A percentile compares a stretch with the other conserved stretches of the same genome.
Conservation (phyloP, 2,329 filamentous ascomycete species). For the Penicillium nordicum region DNA sequence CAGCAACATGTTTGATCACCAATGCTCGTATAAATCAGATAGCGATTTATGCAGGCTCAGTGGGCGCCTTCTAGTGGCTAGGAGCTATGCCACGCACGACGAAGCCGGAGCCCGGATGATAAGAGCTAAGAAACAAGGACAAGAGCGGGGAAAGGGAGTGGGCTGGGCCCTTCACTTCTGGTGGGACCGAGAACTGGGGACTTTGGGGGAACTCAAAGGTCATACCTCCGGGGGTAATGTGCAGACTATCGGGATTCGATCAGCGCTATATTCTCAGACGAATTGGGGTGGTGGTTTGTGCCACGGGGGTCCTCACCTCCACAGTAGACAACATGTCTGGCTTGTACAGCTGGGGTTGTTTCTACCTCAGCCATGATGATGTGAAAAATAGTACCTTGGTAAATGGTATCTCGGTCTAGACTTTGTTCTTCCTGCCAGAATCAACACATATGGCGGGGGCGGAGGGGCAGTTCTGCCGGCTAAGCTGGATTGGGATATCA, state of each 20-base stretch:
- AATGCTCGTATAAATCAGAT: not conserved
- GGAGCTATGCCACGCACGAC: slow-evolving; percentile 2
- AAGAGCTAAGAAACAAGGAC: not conserved
- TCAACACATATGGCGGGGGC: slow-evolving; percentile 9
- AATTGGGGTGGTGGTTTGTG: not conserved
- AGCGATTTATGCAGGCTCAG: not conserved
- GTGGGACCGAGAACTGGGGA: not conserved
- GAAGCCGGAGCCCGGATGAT: not conserved
- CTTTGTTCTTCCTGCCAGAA: not conserved
- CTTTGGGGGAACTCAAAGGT: not conserved
- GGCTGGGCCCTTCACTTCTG: not conserved
- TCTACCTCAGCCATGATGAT: slow-evolving; percentile 19
- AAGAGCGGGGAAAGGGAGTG: not conserved
- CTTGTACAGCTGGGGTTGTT: slow-evolving; percentile 35
- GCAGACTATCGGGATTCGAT: slow-evolving; percentile 51
- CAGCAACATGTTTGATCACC: not conserved
- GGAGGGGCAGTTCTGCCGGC: slow-evolving; percentile 11
- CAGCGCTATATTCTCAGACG: slow-evolving; percentile 2
- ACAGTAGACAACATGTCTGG: slow-evolving; percentile 60
- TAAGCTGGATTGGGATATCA: slow-evolving; percentile 4
- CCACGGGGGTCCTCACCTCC: slow-evolving; percentile 48
- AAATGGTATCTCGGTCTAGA: slow-evolving; percentile 1
- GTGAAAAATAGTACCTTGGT: not conserved
- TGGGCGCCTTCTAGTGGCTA: slow-evolving; percentile 3
- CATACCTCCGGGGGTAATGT: slow-evolving; percentile 65